Base-by-base conservation (phyloP, 108 stramenopile species). In the Discostella pseudostelligera region DNA sequence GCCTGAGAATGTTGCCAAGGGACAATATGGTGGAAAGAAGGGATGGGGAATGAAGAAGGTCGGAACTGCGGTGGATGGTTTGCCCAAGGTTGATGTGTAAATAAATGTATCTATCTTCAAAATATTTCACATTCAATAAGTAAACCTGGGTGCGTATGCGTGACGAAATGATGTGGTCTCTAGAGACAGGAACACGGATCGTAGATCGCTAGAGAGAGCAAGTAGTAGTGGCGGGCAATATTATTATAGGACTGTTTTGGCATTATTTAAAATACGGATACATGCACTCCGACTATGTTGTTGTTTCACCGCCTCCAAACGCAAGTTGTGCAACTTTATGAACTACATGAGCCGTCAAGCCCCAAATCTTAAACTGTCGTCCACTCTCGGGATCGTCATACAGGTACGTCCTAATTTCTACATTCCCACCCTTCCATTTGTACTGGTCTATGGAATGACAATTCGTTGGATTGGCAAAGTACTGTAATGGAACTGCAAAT, bases 1-100 rank as follows among this genome's bases (percentile, higher is more conserved):
- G 17, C 92, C 92, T 29, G 78, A 86, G 25, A 84, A 84, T 68
- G 81, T 93, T 40, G 70, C 81, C 56, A 39, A 32, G 25, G 92
- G 88, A 75, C 76, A 84, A 55, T 93, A 93, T 65, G 88, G 88
- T 48, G 92, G 92, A 61, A 42, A 32, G 7, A 93, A 88, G 69
- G 92, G 92, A 72, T 93, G 92, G 92, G 92, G 92, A 40, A 93
- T 93, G 92, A 93, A 93, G 82, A 89, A 93, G 84, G 75, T 39
- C 9, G 88, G 88, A 39, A 65, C 83, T 20, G 79, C 92, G 25
- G 80, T 93, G 46, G 92, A 93, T 75, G 88, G 87, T 39, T 76
- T 93, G 67, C 85, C 86, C 39, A 81, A 89, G 76, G 72, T 78
- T 58, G 75, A 76, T 53, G 70, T 71, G 35, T 76, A 72, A 72